These are phyloP conservation scores for Podospora australis DNA, from an alignment of 495 filamentous ascomycete species.

Conservation along the genomic window DNA sequence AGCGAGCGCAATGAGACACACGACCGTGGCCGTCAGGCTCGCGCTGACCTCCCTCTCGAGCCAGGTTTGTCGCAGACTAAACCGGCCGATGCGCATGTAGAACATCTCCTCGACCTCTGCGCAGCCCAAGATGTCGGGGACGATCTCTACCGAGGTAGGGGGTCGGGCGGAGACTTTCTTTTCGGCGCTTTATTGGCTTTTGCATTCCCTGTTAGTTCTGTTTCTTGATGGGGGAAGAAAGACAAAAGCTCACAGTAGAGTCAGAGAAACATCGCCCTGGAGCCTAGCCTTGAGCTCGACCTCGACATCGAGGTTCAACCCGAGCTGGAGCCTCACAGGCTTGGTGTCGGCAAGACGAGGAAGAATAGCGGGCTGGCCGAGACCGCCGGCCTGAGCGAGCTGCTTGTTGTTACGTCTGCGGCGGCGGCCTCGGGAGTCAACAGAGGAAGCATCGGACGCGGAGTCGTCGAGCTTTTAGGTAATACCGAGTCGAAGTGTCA, in stretches of 20 bases:
- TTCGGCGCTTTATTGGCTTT: conserved; percentile 15
- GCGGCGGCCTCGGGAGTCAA: conserved; percentile 24
- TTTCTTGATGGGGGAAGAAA: no score
- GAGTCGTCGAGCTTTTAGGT: conserved; percentile 29
- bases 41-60: conserved; percentile 17
- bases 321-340: conserved; percentile 29
- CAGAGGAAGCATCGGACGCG: conserved; percentile 20
- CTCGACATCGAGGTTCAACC: conserved; percentile 31
- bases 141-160: conserved; percentile 5
- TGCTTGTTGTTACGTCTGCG: conserved; percentile 23
- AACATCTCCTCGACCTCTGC: conserved; percentile 17
- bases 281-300: conserved; percentile 31
- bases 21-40: conserved; percentile 13
- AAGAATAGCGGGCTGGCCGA: conserved; percentile 7
- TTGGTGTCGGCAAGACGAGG: conserved; percentile 26
- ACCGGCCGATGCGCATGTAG: conserved; percentile 19
- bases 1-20: not conserved
- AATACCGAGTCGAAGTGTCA: not conserved
- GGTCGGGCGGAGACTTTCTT: conserved; percentile 17
- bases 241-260: conserved; percentile 27
- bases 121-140: not conserved
- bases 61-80: conserved; percentile 21
- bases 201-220: not conserved
- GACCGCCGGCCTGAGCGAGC: conserved; percentile 10
- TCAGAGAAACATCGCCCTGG: conserved; percentile 30